Conservation (phyloP, 768 basidiomycete species). For the Pleurotus sapidus region DNA sequence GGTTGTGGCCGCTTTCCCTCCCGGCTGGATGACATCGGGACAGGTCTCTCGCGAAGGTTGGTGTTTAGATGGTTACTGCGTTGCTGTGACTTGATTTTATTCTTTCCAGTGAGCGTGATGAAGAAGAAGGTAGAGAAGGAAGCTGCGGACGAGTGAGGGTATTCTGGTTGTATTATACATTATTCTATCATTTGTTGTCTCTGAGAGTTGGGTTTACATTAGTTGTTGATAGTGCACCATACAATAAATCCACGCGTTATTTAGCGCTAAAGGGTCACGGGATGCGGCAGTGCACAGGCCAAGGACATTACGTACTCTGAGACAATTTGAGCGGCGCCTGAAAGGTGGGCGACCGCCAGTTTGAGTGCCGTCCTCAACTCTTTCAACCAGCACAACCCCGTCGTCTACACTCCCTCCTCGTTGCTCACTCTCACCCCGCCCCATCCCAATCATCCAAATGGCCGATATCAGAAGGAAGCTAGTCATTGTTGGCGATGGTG, state of each 20-base stretch:
- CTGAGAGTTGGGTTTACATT: no score
- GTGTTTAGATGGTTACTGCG: constrained; percentile 18
- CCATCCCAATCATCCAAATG: constrained; percentile 45
- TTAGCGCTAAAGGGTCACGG: no score
- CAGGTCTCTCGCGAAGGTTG: constrained; percentile 85
- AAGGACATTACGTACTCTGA: no score
- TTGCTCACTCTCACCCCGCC: neutral
- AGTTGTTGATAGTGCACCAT: no score
- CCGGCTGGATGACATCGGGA: constrained; percentile 83
- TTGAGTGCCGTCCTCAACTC: constrained; percentile 3
- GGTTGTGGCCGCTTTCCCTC: constrained; percentile 80
- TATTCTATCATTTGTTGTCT: no score
- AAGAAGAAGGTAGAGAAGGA: constrained; percentile 81
- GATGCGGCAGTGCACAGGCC: no score
- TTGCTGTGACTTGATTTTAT: neutral
- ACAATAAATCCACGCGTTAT: no score
- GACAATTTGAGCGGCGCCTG: no score
- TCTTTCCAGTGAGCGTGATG: constrained; percentile 68
- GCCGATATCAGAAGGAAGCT: constrained; percentile 98
- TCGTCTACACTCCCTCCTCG: neutral
- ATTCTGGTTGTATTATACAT: no score
- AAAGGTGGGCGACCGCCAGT: no score
- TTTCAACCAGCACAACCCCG: constrained; percentile 9
- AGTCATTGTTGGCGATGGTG: constrained; percentile 98
- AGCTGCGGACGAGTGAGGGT: constrained; percentile 39